A percentile compares a stretch with the other conserved stretches of the same genome.
phyloP scores from a whole-genome alignment of 2,329 filamentous ascomycete genomes.

The Metarhizium brunneum region DNA sequence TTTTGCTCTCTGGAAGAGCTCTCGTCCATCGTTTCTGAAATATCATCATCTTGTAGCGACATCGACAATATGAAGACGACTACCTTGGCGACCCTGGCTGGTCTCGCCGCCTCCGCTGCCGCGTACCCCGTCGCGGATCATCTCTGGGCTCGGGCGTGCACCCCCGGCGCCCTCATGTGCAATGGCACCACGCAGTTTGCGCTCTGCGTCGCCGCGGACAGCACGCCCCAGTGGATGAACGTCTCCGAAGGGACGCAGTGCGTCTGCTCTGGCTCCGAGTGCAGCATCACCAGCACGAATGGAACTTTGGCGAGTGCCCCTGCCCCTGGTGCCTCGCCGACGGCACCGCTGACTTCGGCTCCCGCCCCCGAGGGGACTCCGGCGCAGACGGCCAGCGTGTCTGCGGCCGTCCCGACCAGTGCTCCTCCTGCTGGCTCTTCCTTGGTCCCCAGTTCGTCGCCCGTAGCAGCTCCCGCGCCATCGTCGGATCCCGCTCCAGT shows the following conservation, averaged over 20 bases:
- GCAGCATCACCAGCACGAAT: background rate
- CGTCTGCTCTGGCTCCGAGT: background rate
- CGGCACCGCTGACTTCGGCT: background rate
- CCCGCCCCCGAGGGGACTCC: too few species aligned
- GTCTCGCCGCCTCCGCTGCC: background rate
- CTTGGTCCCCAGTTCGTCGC: too few species aligned
- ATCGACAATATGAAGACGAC: background rate
- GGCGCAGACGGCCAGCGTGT: too few species aligned
- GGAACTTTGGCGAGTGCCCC: too few species aligned
- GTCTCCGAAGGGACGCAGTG: slow-evolving; percentile 1
- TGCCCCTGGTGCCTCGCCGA: background rate
- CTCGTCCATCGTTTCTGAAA: background rate
- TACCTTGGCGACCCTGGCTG: background rate
- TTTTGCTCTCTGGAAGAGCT: too few species aligned
- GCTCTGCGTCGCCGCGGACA: background rate
- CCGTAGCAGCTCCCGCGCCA: too few species aligned
- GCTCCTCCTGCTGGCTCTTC: too few species aligned
- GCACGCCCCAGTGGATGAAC: background rate
- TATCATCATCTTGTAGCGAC: too few species aligned
- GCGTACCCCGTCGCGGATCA: background rate
- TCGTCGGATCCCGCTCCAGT: too few species aligned
- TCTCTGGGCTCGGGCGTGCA: background rate
- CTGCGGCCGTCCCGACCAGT: too few species aligned
- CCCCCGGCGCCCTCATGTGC: slow-evolving; percentile 1
- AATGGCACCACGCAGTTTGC: slow-evolving; percentile 1